These are phyloP conservation scores for Neoboletus magnificus DNA, from an alignment of 768 basidiomycete species.

Conservation along the genomic window DNA sequence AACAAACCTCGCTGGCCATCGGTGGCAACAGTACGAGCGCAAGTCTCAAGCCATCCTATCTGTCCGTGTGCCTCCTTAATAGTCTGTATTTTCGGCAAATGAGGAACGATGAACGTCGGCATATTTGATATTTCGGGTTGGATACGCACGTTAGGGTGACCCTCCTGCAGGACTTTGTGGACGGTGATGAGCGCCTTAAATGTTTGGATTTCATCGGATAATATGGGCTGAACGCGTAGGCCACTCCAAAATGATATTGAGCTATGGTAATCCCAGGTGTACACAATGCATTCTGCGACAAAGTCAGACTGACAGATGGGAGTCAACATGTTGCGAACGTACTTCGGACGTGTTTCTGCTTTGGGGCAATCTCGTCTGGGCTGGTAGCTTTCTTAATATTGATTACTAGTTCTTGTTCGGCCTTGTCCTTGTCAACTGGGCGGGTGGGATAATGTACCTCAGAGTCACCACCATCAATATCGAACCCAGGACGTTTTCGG, in stretches of 20 bases:
- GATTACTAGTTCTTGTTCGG: conserved; percentile 87
- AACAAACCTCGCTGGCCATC: conserved; percentile 72
- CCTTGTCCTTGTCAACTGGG: conserved; percentile 98
- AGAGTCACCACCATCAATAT: conserved; percentile 63
- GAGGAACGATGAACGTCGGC: conserved; percentile 4
- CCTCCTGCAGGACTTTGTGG: conserved; percentile 97
- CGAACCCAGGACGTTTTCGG: conserved; percentile 45
- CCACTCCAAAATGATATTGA: conserved; percentile 98
- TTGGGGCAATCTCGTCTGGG: conserved; percentile 92
- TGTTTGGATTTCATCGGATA: conserved; percentile 96
- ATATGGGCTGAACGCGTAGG: conserved; percentile 91
- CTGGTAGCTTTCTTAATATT: conserved; percentile 99
- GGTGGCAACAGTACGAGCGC: conserved; percentile 79
- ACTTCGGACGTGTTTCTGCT: conserved; percentile 99
- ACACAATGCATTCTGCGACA: conserved; percentile 87
- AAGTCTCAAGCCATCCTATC: conserved; percentile 97
- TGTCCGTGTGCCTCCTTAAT: conserved; percentile 97
- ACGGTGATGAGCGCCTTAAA: conserved; percentile 98
- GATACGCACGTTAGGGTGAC: conserved; percentile 78
- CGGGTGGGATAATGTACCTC: conserved; percentile 90
- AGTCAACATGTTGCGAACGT: conserved; percentile 33
- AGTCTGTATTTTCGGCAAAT: conserved; percentile 50
- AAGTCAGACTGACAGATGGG: conserved; percentile 13
- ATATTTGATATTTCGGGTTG: background rate
- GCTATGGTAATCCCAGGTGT: conserved; percentile 99